Conservation (phyloP, 2,329 filamentous ascomycete genomes). For the Metarhizium anisopliae region DNA sequence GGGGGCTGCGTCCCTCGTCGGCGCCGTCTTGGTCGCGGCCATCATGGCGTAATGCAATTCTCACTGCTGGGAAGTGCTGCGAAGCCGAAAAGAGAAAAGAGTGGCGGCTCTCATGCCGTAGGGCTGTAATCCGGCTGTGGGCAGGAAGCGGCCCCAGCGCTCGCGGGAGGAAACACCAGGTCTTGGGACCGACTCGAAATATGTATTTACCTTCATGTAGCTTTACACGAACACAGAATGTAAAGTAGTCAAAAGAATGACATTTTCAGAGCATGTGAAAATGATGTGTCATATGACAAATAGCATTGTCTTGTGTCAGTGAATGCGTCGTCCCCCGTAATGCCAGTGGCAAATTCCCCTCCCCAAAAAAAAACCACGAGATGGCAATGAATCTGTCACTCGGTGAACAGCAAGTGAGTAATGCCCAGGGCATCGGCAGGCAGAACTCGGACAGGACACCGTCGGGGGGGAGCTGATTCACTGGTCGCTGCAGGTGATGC, state of each 20-base stretch:
- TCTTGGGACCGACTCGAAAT: background rate
- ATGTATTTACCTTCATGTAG: background rate
- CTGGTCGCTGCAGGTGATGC: background rate
- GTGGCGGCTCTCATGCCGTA: background rate
- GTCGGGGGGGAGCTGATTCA: background rate
- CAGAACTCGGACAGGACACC: background rate
- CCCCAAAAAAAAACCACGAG: background rate
- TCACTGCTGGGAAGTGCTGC: background rate
- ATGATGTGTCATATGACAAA: background rate
- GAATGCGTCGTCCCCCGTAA: background rate
- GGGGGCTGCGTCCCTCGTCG: conserved; percentile 5
- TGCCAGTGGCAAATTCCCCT: no score
- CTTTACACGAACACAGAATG: background rate
- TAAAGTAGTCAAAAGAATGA: background rate
- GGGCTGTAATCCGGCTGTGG: background rate
- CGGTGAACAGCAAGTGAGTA: background rate
- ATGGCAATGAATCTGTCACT: background rate
- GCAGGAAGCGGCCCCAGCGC: background rate
- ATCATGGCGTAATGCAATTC: conserved; percentile 1
- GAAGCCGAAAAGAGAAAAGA: background rate
- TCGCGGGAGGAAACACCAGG: background rate
- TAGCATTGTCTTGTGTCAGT: background rate
- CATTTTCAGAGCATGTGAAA: background rate
- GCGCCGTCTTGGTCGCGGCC: conserved; percentile 8
- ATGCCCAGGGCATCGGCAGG: background rate